Base-by-base conservation (phyloP, 2,329 filamentous ascomycete species). In the Xylaria sp. region DNA sequence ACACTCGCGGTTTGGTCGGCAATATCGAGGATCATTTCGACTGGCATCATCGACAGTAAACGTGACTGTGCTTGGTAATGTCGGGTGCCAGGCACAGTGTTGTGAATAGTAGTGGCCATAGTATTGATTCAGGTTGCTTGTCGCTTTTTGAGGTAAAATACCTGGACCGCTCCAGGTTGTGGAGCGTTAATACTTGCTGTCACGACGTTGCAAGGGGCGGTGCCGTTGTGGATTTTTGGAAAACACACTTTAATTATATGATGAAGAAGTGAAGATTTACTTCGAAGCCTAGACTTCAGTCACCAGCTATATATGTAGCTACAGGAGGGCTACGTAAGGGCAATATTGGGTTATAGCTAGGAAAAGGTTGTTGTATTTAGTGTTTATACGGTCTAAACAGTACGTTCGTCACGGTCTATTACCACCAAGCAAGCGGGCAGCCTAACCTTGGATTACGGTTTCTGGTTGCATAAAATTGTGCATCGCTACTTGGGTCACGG, bases 21-120 rank as follows among this genome's bases (percentile, higher is more conserved):
- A 27, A 67, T 62, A 62, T 54, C 21, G 47, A 63, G 65, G 54
- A 67, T 55, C 48, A 67, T 63, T 7, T 67, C 65, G 59, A 67
- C 59, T 55, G 65, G 65, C 64, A 66, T 5, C 58, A 66, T 62
- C 45, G 45, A 57, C 11, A 66, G 57, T 58, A 66, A 62, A 66
- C 4, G 58, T 53, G 64, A 66, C 58, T 57, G 64, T 65, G 11
- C 1, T 56, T 36, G 63, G 11, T 65, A 8, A 61, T 61, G 27
- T 61, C 30, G 51, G 51, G 64, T 42, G 32, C 45, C n/a, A 42
- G 30, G 58, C 51, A 45, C 14, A 12, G 57, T 62, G 64, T 62
- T 61, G 45, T 51, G 57, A 62, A 56, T 61, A 42, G 56, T 62
- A 53, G 58, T 66, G 11, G 51, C 58, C 64, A 66, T 66, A 58